Percentiles rank a stretch among this genome's conserved stretches.
phyloP scores from a whole-genome alignment of 2,329 filamentous ascomycete genomes.

The Celoporthe dispersa region DNA sequence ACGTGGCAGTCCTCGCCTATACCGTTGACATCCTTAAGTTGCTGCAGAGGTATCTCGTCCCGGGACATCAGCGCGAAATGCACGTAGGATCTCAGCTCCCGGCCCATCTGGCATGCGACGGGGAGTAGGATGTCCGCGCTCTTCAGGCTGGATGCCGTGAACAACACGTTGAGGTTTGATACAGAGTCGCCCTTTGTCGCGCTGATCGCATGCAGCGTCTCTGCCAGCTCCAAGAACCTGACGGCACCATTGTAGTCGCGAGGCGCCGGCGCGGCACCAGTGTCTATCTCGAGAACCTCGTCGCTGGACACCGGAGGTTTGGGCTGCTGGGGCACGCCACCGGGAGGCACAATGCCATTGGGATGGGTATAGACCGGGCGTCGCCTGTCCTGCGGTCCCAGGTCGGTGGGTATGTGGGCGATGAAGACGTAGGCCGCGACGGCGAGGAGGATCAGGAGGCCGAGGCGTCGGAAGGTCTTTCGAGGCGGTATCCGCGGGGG shows the following conservation, averaged over 20 bases:
- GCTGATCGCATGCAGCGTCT: constrained; percentile 64
- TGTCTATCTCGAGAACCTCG: constrained; percentile 17
- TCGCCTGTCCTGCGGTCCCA: constrained; percentile 44
- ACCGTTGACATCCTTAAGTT: constrained; percentile 78
- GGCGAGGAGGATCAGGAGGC: constrained; percentile 50
- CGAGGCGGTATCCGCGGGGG: constrained; percentile 50
- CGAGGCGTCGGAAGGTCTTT: constrained; percentile 58
- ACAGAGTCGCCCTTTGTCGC: constrained; percentile 55
- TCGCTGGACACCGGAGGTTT: constrained; percentile 20
- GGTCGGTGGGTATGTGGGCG: constrained; percentile 61
- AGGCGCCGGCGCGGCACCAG: constrained; percentile 33
- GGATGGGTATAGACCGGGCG: constrained; percentile 43
- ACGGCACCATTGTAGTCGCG: constrained; percentile 71
- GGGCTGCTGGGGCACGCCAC: constrained; percentile 21
- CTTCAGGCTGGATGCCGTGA: constrained; percentile 74
- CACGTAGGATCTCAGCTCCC: constrained; percentile 70
- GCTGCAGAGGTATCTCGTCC: constrained; percentile 69
- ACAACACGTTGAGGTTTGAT: constrained; percentile 74
- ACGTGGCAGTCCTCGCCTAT: constrained; percentile 73
- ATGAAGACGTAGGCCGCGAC: constrained; percentile 66
- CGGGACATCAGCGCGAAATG: constrained; percentile 82
- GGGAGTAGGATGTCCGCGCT: constrained; percentile 76
- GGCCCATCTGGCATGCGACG: constrained; percentile 85
- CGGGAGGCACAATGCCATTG: constrained; percentile 21
- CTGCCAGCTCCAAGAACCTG: constrained; percentile 67